These are phyloP conservation scores for Dictyostelium firmibasis DNA, from an alignment of 78 protist species.

Conservation along the genomic window DNA sequence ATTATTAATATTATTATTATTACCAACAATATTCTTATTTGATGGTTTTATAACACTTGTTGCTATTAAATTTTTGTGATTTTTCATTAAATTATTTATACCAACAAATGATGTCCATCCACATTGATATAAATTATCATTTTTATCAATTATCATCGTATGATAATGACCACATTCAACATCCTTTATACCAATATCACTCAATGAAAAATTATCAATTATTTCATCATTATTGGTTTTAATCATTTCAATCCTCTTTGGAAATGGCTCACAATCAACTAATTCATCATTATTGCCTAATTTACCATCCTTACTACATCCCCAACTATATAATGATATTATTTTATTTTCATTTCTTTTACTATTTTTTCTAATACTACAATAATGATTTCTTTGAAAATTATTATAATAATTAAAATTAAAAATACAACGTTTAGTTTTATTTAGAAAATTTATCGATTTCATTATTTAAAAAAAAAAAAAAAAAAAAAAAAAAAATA, in stretches of 20 bases:
- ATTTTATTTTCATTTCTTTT: background rate
- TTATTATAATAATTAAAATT: background rate
- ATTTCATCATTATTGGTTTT: background rate
- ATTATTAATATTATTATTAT: no score
- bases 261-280: slow-evolving; percentile 39
- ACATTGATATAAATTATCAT: slow-evolving; percentile 1
- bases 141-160: slow-evolving; percentile 13
- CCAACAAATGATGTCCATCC: slow-evolving; percentile 73
- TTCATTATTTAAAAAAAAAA: background rate
- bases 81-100: background rate
- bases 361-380: background rate
- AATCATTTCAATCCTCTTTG: background rate
- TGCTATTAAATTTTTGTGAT: background rate
- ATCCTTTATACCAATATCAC: background rate
- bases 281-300: slow-evolving; percentile 9
- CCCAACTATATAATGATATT: slow-evolving; percentile 1
- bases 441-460: background rate
- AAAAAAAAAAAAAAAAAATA: background rate
- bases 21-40: background rate
- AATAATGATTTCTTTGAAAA: background rate
- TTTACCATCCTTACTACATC: slow-evolving; percentile 54
- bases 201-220: background rate
- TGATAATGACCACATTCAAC: slow-evolving; percentile 61
- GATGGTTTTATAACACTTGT: background rate
- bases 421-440: background rate